Evolutionary conservation across 495 filamentous ascomycete genomes (phyloP).

Genomic region (Aspergillus carlsbadensis): DNA sequence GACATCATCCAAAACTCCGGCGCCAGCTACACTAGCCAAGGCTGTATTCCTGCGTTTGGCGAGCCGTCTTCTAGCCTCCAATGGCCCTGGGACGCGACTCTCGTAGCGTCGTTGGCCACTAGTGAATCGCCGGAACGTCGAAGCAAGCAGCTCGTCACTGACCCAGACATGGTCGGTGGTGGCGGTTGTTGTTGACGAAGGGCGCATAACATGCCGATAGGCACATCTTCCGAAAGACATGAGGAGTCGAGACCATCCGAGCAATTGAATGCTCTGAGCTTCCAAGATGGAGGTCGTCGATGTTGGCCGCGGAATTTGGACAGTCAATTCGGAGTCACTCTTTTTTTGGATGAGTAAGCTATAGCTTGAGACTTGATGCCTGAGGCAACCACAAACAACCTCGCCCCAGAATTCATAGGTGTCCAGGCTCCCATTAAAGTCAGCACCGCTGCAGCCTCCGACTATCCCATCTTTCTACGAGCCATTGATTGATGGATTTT

Average conservation of each 20-base stretch:
- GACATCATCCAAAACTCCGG: constrained; percentile 34
- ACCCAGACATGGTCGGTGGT: constrained; percentile 51
- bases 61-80: constrained; percentile 56
- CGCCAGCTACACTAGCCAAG: constrained; percentile 34
- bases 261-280: constrained; percentile 23
- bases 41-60: constrained; percentile 51
- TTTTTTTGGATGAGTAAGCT: constrained; percentile 4
- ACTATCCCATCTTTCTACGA: too few relatives aligned
- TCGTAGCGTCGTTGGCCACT: constrained; percentile 47
- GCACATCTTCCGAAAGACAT: constrained; percentile 49
- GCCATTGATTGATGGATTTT: too few relatives aligned
- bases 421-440: too few relatives aligned
- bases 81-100: constrained; percentile 56
- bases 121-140: constrained; percentile 48
- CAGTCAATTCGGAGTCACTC: constrained; percentile 2
- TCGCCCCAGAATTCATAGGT: too few relatives aligned
- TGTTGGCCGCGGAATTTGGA: background rate
- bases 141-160: constrained; percentile 52
- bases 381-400: too few relatives aligned
- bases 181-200: constrained; percentile 24
- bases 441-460: too few relatives aligned
- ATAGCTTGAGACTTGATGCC: background rate
- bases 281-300: too few relatives aligned
- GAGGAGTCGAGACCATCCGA: constrained; percentile 24
- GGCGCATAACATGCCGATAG: constrained; percentile 39